A percentile compares a stretch with the other conserved stretches of the same genome.
These are phyloP conservation scores for Zizania palustris DNA, from an alignment of 202 grass and related monocot genomes.

Conservation along the genomic window DNA sequence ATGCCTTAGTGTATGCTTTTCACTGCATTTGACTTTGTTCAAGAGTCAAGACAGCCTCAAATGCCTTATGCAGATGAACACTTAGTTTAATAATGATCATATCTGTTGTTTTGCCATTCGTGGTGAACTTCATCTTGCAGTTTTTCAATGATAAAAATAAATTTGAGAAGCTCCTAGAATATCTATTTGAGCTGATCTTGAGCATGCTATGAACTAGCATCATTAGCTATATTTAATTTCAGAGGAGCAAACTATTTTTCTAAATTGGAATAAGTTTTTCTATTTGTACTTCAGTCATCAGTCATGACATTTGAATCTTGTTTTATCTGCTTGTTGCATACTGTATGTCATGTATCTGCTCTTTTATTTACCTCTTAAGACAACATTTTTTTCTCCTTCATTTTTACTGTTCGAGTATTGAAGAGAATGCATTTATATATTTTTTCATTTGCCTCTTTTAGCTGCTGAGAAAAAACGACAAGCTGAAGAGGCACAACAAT, in stretches of 20 bases:
- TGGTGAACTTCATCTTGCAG: neutral
- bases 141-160: neutral
- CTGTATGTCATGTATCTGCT: neutral
- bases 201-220: neutral
- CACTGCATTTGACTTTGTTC: neutral
- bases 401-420: conserved; percentile 31
- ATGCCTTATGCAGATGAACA: neutral
- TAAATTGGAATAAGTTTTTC: neutral
- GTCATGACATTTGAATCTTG: conserved; percentile 9
- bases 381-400: neutral
- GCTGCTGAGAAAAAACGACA: conserved; percentile 79
- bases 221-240: neutral
- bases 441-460: conserved; percentile 20
- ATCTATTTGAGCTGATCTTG: neutral
- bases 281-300: neutral
- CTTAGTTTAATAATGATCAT: neutral
- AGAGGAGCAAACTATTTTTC: neutral
- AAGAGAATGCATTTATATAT: conserved; percentile 31
- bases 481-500: conserved; percentile 68
- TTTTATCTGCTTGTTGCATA: conserved; percentile 10
- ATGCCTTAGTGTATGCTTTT: neutral
- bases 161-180: neutral
- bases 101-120: neutral
- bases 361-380: neutral
- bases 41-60: neutral